Conservation (phyloP, 345 rosid genomes). For the Fremontodendron californicum region DNA sequence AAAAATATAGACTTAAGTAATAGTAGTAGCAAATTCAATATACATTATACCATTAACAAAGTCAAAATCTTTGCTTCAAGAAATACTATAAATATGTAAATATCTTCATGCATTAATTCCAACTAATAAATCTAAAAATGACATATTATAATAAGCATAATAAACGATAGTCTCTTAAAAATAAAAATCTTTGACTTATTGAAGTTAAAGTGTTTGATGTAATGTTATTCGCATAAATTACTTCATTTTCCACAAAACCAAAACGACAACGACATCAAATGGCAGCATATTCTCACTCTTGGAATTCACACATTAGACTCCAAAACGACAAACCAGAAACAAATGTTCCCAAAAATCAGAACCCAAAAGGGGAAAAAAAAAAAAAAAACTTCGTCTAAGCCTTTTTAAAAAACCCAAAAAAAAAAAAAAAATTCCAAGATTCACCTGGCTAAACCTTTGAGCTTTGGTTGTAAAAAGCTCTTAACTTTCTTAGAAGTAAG, state of each 20-base stretch:
- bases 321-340: neutral
- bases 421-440: neutral
- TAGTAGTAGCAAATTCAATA: neutral
- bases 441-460: constrained; percentile 69
- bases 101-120: neutral
- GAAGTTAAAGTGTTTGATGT: neutral
- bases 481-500: constrained; percentile 72
- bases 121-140: neutral
- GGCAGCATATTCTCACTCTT: constrained; percentile 8
- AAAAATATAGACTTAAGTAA: neutral
- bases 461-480: constrained; percentile 75
- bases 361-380: neutral
- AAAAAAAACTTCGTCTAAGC: neutral
- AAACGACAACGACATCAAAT: constrained; percentile 15
- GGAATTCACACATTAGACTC: constrained; percentile 1
- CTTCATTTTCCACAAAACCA: neutral
- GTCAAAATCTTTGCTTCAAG: neutral
- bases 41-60: neutral
- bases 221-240: neutral
- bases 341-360: neutral
- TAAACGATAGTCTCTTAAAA: neutral
- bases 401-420: neutral
- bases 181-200: neutral
- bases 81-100: neutral
- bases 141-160: neutral